A percentile compares a stretch with the other conserved stretches of the same genome.
Conservation (phyloP, 2,329 filamentous ascomycete species). For the Claviceps fusiformis region DNA sequence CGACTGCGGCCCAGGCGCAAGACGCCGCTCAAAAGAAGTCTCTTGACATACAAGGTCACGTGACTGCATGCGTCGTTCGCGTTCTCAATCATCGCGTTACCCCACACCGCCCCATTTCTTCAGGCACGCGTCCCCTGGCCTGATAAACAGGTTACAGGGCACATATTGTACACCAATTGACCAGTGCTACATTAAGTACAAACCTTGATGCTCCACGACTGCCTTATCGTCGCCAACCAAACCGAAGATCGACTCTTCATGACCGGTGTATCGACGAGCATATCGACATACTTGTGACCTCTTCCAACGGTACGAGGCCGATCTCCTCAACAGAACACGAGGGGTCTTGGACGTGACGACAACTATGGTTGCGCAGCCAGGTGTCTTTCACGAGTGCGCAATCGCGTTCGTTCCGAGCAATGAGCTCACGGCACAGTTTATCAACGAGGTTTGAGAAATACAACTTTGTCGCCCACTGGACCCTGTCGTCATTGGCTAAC, state of each 20-base stretch:
- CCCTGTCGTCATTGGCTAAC: not conserved
- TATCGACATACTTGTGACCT: not conserved
- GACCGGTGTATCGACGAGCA: not conserved
- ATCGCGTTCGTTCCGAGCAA: constrained; percentile 33
- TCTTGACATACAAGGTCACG: constrained; percentile 11
- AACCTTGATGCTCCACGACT: not conserved
- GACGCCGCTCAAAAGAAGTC: not conserved
- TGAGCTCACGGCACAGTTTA: constrained; percentile 24
- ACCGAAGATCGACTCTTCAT: not conserved
- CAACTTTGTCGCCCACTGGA: no score
- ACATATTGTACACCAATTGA: not conserved
- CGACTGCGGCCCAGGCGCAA: not conserved
- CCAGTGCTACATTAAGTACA: not conserved
- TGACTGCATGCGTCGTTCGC: constrained; percentile 24
- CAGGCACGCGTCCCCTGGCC: constrained; percentile 7
- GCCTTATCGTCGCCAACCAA: not conserved
- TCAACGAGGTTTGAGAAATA: constrained; percentile 23
- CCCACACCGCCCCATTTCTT: not conserved
- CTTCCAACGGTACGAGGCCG: not conserved
- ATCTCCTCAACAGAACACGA: not conserved
- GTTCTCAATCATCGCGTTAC: constrained; percentile 11
- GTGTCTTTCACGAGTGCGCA: constrained; percentile 28
- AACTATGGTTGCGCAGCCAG: constrained; percentile 17
- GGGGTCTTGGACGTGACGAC: not conserved
- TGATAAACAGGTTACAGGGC: not conserved